A percentile compares a stretch with the other conserved stretches of the same genome.
Conservation (phyloP, 805 yeast species). For the Yarrowia keelungensis region DNA sequence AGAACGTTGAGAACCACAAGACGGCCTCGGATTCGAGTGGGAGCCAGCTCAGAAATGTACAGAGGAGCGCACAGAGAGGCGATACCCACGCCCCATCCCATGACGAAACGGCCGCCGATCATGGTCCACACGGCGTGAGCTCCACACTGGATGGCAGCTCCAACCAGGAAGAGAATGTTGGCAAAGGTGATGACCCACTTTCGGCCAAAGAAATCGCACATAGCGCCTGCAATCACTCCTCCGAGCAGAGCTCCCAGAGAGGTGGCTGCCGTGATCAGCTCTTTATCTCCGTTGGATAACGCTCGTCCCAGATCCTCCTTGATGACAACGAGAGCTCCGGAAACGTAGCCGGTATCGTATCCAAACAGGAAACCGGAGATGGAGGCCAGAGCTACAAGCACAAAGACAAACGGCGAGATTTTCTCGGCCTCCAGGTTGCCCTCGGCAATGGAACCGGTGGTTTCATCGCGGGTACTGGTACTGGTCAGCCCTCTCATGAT, state of each 20-base stretch:
- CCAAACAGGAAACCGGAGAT: conserved; percentile 97
- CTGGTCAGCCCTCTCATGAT: conserved; percentile 29
- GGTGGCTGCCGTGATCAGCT: conserved; percentile 91
- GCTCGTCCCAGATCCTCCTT: conserved; percentile 70
- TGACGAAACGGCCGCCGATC: conserved; percentile 88
- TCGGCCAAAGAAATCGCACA: conserved; percentile 86
- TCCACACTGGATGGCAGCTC: conserved; percentile 84
- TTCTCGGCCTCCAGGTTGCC: conserved; percentile 47
- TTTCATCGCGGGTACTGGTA: background rate
- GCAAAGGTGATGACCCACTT: conserved; percentile 84
- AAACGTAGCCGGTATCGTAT: conserved; percentile 96
- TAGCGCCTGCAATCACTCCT: conserved; percentile 75
- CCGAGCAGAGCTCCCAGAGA: conserved; percentile 91
- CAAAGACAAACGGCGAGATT: conserved; percentile 63
- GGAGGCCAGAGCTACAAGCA: conserved; percentile 73
- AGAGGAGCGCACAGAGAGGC: conserved; percentile 95
- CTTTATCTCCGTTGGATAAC: conserved; percentile 80
- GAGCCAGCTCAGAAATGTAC: conserved; percentile 91
- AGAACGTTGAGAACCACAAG: conserved; percentile 86
- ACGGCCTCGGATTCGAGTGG: conserved; percentile 89
- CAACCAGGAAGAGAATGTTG: conserved; percentile 79
- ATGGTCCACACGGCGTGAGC: conserved; percentile 85
- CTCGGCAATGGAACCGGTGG: background rate
- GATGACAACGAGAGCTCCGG: conserved; percentile 87
- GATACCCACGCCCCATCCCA: conserved; percentile 97